phyloP scores from a whole-genome alignment of 2,329 filamentous ascomycete species.

The Aspergillus vadensis region DNA sequence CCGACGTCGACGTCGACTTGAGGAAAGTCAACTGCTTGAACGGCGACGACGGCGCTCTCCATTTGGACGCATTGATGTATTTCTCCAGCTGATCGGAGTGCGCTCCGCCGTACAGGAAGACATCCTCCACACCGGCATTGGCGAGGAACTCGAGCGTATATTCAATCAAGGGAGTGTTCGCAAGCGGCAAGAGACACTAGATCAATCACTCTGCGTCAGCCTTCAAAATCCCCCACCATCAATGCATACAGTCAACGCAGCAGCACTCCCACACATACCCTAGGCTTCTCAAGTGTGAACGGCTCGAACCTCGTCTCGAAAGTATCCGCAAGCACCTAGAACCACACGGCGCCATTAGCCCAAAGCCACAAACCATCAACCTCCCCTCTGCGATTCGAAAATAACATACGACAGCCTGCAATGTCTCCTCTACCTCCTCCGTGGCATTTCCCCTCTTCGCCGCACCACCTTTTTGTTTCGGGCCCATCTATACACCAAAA shows the following conservation, averaged over 20 bases:
- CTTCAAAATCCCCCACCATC: not conserved
- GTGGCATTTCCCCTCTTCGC: slow-evolving; percentile 46
- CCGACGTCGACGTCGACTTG: slow-evolving; percentile 80
- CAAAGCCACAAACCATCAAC: not conserved
- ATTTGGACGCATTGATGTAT: slow-evolving; percentile 80
- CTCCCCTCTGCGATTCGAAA: not conserved
- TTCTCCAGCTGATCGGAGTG: slow-evolving; percentile 84
- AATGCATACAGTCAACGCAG: not conserved
- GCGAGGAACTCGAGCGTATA: slow-evolving; percentile 96
- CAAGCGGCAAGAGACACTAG: slow-evolving; percentile 88
- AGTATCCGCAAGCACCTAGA: slow-evolving; percentile 83
- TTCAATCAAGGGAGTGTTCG: slow-evolving; percentile 92
- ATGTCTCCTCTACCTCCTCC: slow-evolving; percentile 62
- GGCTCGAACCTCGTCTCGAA: slow-evolving; percentile 91
- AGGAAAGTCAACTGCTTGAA: slow-evolving; percentile 84
- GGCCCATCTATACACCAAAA: slow-evolving; percentile 32
- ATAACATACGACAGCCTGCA: slow-evolving; percentile 62
- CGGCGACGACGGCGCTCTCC: slow-evolving; percentile 70
- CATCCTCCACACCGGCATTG: slow-evolving; percentile 90
- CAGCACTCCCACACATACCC: slow-evolving; percentile 58
- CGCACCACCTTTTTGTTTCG: slow-evolving; percentile 36
- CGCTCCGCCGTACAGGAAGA: slow-evolving; percentile 87
- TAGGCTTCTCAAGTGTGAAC: slow-evolving; percentile 83
- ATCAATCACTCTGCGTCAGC: not conserved
- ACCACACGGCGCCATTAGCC: slow-evolving; percentile 15